phyloP scores from a whole-genome alignment of 768 basidiomycete species.

The Harrya chromipes region DNA sequence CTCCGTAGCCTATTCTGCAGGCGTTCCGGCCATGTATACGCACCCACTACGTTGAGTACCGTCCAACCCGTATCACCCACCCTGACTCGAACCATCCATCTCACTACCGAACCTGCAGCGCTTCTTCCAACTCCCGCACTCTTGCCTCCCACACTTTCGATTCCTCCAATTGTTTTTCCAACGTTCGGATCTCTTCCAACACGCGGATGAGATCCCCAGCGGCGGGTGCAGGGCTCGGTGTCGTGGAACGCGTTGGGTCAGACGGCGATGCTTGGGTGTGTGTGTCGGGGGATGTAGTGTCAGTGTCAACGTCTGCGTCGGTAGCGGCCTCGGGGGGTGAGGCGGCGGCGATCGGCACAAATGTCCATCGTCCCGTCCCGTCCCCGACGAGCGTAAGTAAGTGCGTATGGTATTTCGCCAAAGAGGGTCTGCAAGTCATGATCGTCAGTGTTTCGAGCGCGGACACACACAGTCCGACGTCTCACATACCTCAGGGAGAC shows the following conservation, averaged over 20 bases:
- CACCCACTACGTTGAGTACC: no score
- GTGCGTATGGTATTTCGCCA: conserved; percentile 87
- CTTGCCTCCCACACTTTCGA: conserved; percentile 26
- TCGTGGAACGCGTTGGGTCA: background rate
- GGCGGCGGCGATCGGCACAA: conserved; percentile 46
- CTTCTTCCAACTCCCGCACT: conserved; percentile 25
- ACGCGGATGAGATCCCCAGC: conserved; percentile 22
- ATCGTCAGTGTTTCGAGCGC: background rate
- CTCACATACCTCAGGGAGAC: conserved; percentile 69
- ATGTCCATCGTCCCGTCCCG: conserved; percentile 65
- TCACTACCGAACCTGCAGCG: conserved; percentile 21
- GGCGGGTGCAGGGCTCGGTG: background rate
- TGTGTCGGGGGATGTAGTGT: background rate
- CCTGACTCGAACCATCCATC: background rate
- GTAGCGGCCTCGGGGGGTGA: background rate
- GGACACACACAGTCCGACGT: background rate
- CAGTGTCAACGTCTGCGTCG: background rate
- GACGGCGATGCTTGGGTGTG: no score
- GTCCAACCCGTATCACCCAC: background rate
- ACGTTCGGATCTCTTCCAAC: conserved; percentile 25
- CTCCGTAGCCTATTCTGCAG: no score
- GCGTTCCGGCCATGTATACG: no score
- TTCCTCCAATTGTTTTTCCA: conserved; percentile 25
- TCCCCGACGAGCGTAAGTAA: conserved; percentile 79
- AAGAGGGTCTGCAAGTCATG: conserved; percentile 57